phyloP scores from a whole-genome alignment of 208 protist species.

The Trypanosoma brucei region DNA sequence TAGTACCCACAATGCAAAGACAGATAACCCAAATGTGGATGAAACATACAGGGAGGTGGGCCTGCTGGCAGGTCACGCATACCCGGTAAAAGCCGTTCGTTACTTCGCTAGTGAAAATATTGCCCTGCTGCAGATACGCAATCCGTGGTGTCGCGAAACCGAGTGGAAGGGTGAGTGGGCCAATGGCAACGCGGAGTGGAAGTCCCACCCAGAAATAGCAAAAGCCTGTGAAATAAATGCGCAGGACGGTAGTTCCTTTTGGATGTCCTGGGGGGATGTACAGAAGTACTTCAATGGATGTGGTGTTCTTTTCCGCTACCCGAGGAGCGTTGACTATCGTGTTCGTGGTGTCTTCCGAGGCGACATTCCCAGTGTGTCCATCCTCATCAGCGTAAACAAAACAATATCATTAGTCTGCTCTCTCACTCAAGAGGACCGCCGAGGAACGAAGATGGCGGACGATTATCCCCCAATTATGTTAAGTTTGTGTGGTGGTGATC shows the following conservation, averaged over 20 bases:
- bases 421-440: constrained; percentile 27
- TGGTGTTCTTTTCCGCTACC: constrained; percentile 56
- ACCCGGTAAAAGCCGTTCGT: constrained; percentile 16
- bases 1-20: constrained; percentile 19
- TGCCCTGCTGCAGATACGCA: constrained; percentile 21
- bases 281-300: constrained; percentile 52
- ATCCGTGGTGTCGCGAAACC: constrained; percentile 17
- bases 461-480: constrained; percentile 34
- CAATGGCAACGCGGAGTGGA: constrained; percentile 14
- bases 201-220: constrained; percentile 20
- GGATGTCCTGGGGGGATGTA: constrained; percentile 59
- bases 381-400: constrained; percentile 33
- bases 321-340: constrained; percentile 36
- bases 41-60: constrained; percentile 20
- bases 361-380: constrained; percentile 33
- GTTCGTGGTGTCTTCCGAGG: constrained; percentile 37
- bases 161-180: constrained; percentile 32
- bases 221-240: constrained; percentile 2
- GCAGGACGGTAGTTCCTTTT: constrained; percentile 45
- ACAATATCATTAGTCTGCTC: constrained; percentile 22
- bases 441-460: constrained; percentile 1
- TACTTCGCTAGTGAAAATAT: constrained; percentile 11
- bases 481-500: constrained; percentile 14
- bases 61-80: constrained; percentile 19
- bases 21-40: constrained; percentile 5